phyloP scores from a whole-genome alignment of 371 early-diverging fungal genomes.

The Thermomucor indicae-seudaticae region DNA sequence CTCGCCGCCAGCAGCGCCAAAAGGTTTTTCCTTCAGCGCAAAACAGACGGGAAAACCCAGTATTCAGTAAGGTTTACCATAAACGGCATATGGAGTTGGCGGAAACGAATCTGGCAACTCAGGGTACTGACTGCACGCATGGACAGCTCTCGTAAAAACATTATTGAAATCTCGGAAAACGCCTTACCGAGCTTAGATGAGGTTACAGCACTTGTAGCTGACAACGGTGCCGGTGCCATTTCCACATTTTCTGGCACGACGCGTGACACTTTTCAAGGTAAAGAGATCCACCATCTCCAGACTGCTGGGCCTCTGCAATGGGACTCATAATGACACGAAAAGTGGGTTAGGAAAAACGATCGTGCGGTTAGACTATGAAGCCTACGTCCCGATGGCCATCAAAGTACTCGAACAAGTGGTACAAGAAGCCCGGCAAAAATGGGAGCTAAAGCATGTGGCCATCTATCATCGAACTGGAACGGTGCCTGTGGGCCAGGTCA shows the following conservation, averaged over 20 bases:
- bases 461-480: slow-evolving; percentile 74
- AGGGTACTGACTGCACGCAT: not conserved
- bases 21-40: too few species aligned
- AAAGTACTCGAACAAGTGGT: slow-evolving; percentile 59
- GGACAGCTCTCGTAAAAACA: not conserved
- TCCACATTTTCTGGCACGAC: slow-evolving; percentile 85
- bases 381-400: slow-evolving; percentile 79
- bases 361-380: slow-evolving; percentile 73
- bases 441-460: slow-evolving; percentile 64
- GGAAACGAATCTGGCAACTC: too few species aligned
- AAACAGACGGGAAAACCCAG: too few species aligned
- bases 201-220: slow-evolving; percentile 51
- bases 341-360: slow-evolving; percentile 56
- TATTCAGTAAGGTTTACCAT: too few species aligned
- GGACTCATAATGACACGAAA: not conserved
- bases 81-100: too few species aligned
- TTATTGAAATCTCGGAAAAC: slow-evolving; percentile 44
- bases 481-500: slow-evolving; percentile 77
- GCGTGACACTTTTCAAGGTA: slow-evolving; percentile 77
- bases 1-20: too few species aligned
- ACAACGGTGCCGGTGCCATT: slow-evolving; percentile 77
- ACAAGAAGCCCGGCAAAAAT: slow-evolving; percentile 54
- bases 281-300: too few species aligned
- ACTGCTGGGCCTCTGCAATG: not conserved
- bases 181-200: slow-evolving; percentile 42